phyloP scores from a whole-genome alignment of 495 filamentous ascomycete species.

The Pyrenopolyporus hunteri region DNA sequence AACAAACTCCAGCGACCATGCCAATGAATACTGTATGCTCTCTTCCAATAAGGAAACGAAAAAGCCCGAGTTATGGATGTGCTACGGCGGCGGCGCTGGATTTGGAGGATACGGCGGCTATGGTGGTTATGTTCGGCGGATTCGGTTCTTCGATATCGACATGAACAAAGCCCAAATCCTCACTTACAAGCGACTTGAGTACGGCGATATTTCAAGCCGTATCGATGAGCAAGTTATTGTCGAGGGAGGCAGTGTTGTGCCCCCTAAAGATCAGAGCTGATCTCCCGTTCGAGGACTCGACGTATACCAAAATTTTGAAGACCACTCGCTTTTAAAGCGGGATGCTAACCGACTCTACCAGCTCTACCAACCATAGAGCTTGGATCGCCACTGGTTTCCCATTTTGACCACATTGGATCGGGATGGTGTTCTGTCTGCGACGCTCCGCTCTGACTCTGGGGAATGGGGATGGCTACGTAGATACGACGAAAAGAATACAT shows the following conservation, averaged over 20 bases:
- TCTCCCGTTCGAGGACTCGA: too few relatives aligned
- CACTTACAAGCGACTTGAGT: conserved; percentile 93
- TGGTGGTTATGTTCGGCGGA: conserved; percentile 77
- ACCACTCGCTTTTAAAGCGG: neutral
- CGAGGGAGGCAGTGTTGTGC: conserved; percentile 71
- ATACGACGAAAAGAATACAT: neutral
- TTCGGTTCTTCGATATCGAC: conserved; percentile 91
- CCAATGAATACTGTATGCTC: conserved; percentile 92
- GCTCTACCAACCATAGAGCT: conserved; percentile 1
- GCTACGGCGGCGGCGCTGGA: conserved; percentile 86
- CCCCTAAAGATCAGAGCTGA: conserved; percentile 26
- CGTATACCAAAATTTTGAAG: too few relatives aligned
- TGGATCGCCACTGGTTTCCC: conserved; percentile 6
- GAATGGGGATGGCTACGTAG: neutral
- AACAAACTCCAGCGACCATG: conserved; percentile 71
- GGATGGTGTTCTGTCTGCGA: conserved; percentile 1
- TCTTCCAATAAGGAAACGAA: conserved; percentile 54
- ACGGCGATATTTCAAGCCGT: conserved; percentile 69
- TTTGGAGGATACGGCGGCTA: conserved; percentile 96
- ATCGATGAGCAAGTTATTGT: conserved; percentile 90
- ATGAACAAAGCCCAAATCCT: conserved; percentile 82
- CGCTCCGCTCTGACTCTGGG: neutral
- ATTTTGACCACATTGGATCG: conserved; percentile 20
- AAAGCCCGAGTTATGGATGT: conserved; percentile 93
- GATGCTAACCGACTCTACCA: conserved; percentile 1